Conservation (phyloP, 2,329 filamentous ascomycete genomes). For the Corynespora cassiicola region DNA sequence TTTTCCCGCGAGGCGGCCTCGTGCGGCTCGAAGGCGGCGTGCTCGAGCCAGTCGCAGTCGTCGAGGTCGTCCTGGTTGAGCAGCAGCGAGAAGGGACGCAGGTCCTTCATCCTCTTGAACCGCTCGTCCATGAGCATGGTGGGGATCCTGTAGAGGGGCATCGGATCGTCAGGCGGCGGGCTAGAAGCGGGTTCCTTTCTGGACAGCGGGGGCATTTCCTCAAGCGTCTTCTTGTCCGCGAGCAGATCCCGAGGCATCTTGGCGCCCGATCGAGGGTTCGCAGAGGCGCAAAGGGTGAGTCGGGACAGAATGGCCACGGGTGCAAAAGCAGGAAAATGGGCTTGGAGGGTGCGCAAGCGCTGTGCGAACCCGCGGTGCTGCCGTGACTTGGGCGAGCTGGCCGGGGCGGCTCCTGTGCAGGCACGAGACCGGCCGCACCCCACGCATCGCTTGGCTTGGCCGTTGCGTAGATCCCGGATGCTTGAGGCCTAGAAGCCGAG, state of each 20-base stretch:
- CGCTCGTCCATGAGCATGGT: constrained; percentile 29
- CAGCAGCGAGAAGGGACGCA: constrained; percentile 76
- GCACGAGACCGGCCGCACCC: constrained; percentile 21
- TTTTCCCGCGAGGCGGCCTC: constrained; percentile 67
- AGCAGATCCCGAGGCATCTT: constrained; percentile 53
- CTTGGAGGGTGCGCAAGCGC: constrained; percentile 3
- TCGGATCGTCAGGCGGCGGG: constrained; percentile 21
- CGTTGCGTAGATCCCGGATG: constrained; percentile 11
- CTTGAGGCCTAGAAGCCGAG: no score
- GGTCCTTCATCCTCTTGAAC: constrained; percentile 57
- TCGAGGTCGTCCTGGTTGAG: constrained; percentile 72
- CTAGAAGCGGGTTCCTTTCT: constrained; percentile 31
- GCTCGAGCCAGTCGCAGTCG: constrained; percentile 65
- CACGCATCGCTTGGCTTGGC: constrained; percentile 9
- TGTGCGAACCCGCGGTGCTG: constrained; percentile 12
- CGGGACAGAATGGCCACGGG: constrained; percentile 5
- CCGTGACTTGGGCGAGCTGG: constrained; percentile 16
- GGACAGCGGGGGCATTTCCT: constrained; percentile 45
- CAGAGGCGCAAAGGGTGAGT: constrained; percentile 3
- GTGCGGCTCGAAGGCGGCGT: constrained; percentile 62
- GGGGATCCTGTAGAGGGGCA: constrained; percentile 28
- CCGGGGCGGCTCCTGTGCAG: constrained; percentile 19
- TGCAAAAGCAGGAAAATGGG: neutral
- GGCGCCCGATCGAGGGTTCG: constrained; percentile 7
- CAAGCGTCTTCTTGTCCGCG: constrained; percentile 42